These are phyloP conservation scores for Penicillium sp. DNA, from an alignment of 2,329 filamentous ascomycete species.

Conservation along the genomic window DNA sequence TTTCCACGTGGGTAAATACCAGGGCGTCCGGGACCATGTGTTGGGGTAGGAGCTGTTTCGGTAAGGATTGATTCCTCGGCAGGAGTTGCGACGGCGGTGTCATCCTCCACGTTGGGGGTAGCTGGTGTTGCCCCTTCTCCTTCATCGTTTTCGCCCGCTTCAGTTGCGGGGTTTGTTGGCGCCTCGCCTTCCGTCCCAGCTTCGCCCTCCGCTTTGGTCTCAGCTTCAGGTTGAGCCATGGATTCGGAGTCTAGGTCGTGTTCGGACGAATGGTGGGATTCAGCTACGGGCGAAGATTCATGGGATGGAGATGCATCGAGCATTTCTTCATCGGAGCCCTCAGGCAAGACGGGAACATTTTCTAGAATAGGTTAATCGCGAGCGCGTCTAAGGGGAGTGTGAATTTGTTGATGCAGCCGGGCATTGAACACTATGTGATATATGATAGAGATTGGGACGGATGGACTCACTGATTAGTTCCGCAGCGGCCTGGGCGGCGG, in stretches of 20 bases:
- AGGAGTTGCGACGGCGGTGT: constrained; percentile 43
- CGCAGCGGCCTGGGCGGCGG: constrained; percentile 51
- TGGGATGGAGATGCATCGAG: constrained; percentile 29
- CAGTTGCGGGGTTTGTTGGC: constrained; percentile 50
- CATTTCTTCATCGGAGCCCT: constrained; percentile 48
- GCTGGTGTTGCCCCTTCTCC: constrained; percentile 10
- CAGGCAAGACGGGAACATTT: constrained; percentile 43
- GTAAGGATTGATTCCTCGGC: constrained; percentile 42
- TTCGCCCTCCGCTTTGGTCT: neutral
- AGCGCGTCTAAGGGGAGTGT: constrained; percentile 14
- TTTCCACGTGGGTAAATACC: constrained; percentile 66
- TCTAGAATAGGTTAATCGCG: constrained; percentile 34
- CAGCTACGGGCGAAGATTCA: constrained; percentile 22
- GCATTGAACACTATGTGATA: neutral
- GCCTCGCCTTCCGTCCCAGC: constrained; percentile 27
- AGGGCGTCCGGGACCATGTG: constrained; percentile 49
- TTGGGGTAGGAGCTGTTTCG: constrained; percentile 54
- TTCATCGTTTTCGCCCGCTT: constrained; percentile 27
- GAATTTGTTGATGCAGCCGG: neutral
- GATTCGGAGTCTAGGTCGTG: constrained; percentile 25
- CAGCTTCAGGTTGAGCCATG: neutral
- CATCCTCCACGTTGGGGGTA: constrained; percentile 44
- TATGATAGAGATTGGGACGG: neutral
- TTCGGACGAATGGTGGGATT: constrained; percentile 21
- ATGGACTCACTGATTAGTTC: constrained; percentile 46